phyloP scores from a whole-genome alignment of 306 rosid genomes.

The Prunus mongolica region DNA sequence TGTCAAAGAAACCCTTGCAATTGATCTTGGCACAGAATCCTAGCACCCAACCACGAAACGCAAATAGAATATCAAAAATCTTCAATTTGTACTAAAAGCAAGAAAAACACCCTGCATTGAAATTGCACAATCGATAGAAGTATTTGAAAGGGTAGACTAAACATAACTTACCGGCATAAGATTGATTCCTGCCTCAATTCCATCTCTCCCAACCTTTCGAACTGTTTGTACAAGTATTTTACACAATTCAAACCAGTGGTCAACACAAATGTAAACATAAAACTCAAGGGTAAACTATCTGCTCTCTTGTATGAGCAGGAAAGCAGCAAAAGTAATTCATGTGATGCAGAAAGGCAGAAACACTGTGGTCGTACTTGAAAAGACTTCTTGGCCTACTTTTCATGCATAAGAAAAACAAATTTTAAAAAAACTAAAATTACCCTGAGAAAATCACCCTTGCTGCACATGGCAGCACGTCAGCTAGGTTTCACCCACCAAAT shows the following conservation, averaged over 20 bases:
- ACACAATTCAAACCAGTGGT: slow-evolving; percentile 4
- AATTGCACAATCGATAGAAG: not conserved
- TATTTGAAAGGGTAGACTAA: not conserved
- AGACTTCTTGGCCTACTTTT: not conserved
- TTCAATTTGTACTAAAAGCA: too few relatives aligned
- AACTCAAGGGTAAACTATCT: not conserved
- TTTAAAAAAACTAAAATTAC: not conserved
- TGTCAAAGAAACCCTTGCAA: too few relatives aligned
- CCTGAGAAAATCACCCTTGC: not conserved
- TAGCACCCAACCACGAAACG: too few relatives aligned
- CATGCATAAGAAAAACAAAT: not conserved
- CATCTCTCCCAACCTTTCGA: slow-evolving; percentile 74
- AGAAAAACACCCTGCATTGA: too few relatives aligned
- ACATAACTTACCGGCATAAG: slow-evolving; percentile 46
- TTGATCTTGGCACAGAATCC: too few relatives aligned
- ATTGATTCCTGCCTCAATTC: slow-evolving; percentile 67
- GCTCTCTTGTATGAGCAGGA: not conserved
- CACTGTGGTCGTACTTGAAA: not conserved
- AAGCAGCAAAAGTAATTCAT: not conserved
- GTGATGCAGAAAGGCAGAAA: not conserved
- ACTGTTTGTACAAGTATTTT: slow-evolving; percentile 56
- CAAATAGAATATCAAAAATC: too few relatives aligned
- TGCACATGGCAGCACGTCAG: not conserved
- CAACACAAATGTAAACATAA: not conserved
- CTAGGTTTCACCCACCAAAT: not conserved